Percentiles rank a stretch among this genome's conserved stretches.
Evolutionary conservation across 192 early-diverging fungal genomes (phyloP).

Genomic region (Powellomyces hirtus): DNA sequence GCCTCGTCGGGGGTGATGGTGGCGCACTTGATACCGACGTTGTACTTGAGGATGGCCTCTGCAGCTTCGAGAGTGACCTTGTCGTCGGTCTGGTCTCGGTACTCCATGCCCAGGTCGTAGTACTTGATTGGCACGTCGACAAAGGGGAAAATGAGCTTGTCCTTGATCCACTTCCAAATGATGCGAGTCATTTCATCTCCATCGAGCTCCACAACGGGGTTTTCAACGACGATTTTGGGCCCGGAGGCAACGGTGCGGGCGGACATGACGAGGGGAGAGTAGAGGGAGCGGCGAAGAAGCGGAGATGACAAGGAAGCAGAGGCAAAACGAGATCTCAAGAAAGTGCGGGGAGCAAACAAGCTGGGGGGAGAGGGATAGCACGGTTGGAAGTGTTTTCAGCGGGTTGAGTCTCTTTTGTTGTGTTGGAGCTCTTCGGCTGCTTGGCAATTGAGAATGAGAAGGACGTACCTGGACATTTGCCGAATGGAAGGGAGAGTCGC

Average conservation of each 20-base stretch:
- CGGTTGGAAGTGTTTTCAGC: too few species aligned
- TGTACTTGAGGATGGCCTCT: conserved; percentile 95
- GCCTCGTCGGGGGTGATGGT: conserved; percentile 97
- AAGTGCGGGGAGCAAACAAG: too few species aligned
- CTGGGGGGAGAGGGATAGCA: too few species aligned
- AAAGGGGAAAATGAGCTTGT: conserved; percentile 86
- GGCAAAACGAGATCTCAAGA: too few species aligned
- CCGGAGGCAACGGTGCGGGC: not conserved
- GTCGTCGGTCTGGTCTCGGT: conserved; percentile 93
- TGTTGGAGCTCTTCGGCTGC: too few species aligned
- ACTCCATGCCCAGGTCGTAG: conserved; percentile 89
- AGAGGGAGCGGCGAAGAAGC: not conserved
- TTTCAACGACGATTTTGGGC: conserved; percentile 74
- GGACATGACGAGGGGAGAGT: not conserved
- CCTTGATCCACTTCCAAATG: conserved; percentile 93
- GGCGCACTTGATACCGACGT: conserved; percentile 97
- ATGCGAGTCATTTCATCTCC: conserved; percentile 99
- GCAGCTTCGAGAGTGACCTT: conserved; percentile 94
- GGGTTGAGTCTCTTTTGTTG: too few species aligned
- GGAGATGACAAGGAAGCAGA: not conserved
- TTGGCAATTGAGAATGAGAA: too few species aligned
- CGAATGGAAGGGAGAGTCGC: too few species aligned
- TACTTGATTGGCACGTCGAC: conserved; percentile 93
- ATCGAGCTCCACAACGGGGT: conserved; percentile 78
- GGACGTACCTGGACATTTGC: too few species aligned